Evolutionary conservation across 352 stramenopile genomes (phyloP).

Genomic region (Phytopythium ostracodes): DNA sequence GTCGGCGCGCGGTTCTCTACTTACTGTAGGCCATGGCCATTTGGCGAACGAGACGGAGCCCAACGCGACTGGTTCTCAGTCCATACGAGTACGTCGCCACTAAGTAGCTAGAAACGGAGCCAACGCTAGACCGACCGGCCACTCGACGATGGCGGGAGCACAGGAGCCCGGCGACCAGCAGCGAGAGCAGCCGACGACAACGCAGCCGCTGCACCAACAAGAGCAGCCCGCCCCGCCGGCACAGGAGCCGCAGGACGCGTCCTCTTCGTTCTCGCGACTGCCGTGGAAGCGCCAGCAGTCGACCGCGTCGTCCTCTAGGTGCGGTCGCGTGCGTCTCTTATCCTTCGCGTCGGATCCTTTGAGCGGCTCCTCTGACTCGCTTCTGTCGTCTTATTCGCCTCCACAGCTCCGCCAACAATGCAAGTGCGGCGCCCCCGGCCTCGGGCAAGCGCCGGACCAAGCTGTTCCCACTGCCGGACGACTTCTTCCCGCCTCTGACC

Average conservation of each 20-base stretch:
- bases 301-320: slow-evolving; percentile 1
- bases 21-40: too few relatives aligned
- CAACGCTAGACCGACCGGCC: too few relatives aligned
- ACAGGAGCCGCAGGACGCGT: background rate
- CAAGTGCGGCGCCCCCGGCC: background rate
- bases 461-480: slow-evolving; percentile 37
- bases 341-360: too few relatives aligned
- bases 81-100: background rate
- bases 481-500: slow-evolving; percentile 34
- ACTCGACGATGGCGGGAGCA: background rate
- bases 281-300: slow-evolving; percentile 4
- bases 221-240: too few relatives aligned
- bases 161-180: background rate
- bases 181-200: background rate
- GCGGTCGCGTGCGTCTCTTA: background rate
- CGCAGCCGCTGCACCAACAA: background rate
- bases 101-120: background rate
- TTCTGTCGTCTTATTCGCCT: background rate
- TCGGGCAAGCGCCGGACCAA: slow-evolving; percentile 4
- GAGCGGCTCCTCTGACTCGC: background rate
- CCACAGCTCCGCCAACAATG: background rate
- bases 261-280: background rate
- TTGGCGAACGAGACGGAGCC: background rate
- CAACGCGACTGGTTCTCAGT: background rate
- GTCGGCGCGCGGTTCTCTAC: too few relatives aligned